Conservation (phyloP, 2,329 filamentous ascomycete genomes). For the Talaromyces rugulosus region DNA sequence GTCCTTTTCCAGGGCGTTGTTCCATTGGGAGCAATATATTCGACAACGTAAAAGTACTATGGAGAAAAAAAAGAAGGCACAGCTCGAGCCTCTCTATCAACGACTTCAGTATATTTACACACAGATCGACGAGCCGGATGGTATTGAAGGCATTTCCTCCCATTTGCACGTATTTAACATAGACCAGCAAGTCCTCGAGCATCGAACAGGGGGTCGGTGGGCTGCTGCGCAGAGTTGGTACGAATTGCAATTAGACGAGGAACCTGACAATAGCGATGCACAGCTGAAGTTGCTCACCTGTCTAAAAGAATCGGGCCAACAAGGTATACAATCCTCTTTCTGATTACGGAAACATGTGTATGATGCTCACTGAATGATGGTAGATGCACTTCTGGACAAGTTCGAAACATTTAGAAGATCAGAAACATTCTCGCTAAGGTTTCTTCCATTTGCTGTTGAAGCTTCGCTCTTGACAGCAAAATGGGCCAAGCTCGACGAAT, state of each 20-base stretch:
- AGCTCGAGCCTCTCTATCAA: constrained; percentile 62
- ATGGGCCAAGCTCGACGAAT: constrained; percentile 70
- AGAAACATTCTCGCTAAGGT: constrained; percentile 52
- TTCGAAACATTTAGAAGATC: constrained; percentile 67
- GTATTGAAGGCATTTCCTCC: constrained; percentile 88
- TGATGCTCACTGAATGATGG: constrained; percentile 1
- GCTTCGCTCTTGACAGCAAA: constrained; percentile 86
- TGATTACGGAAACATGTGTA: background rate
- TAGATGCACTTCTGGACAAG: constrained; percentile 81
- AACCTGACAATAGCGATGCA: constrained; percentile 70
- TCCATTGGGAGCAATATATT: constrained; percentile 91
- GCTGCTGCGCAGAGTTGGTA: constrained; percentile 96
- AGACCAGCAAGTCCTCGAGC: constrained; percentile 87
- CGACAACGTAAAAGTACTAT: constrained; percentile 48
- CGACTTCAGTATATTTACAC: constrained; percentile 90
- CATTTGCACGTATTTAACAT: constrained; percentile 83
- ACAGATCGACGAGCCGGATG: constrained; percentile 96
- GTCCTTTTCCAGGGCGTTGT: constrained; percentile 85
- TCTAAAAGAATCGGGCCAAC: constrained; percentile 90
- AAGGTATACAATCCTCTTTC: constrained; percentile 56
- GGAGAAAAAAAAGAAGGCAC: constrained; percentile 40
- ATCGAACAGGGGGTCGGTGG: constrained; percentile 91
- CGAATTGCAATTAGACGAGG: constrained; percentile 78
- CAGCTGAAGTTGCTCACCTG: constrained; percentile 83
- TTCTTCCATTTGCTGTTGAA: constrained; percentile 82